Percentiles rank a stretch among this genome's conserved stretches.
phyloP scores from a whole-genome alignment of 176 grass and related monocot species.

The Oryza punctata region DNA sequence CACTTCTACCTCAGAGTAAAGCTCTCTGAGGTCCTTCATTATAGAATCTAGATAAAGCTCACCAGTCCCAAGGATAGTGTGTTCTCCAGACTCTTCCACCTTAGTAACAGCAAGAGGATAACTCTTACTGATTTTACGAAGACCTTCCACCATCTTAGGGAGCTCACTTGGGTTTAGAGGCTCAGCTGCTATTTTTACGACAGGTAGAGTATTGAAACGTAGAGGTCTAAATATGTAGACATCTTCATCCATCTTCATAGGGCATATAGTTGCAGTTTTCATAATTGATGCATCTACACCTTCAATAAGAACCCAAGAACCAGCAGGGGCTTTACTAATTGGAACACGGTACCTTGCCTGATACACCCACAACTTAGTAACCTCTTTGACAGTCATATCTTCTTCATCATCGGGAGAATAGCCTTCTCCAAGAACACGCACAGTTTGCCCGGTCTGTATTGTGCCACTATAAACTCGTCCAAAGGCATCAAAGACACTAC shows the following conservation, averaged over 20 bases:
- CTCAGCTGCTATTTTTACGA: slow-evolving; percentile 96
- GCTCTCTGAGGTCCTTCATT: slow-evolving; percentile 98
- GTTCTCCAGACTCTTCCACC: slow-evolving; percentile 97
- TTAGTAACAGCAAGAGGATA: slow-evolving; percentile 98
- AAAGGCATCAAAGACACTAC: slow-evolving; percentile 98
- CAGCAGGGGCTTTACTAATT: slow-evolving; percentile 88
- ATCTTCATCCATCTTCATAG: slow-evolving; percentile 84
- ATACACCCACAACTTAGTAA: slow-evolving; percentile 98
- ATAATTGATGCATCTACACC: slow-evolving; percentile 97
- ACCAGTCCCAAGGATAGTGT: slow-evolving; percentile 91
- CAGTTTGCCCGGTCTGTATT: slow-evolving; percentile 92
- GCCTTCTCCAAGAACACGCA: slow-evolving; percentile 89
- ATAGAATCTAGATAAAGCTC: slow-evolving; percentile 98
- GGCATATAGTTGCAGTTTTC: slow-evolving; percentile 99
- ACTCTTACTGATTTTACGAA: slow-evolving; percentile 99
- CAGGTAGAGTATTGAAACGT: slow-evolving; percentile 87
- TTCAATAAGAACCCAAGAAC: slow-evolving; percentile 99
- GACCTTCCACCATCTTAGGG: slow-evolving; percentile 97
- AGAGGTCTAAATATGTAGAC: slow-evolving; percentile 96
- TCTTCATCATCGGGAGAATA: slow-evolving; percentile 99
- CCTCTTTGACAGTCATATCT: slow-evolving; percentile 98
- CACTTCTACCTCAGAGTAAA: slow-evolving; percentile 99
- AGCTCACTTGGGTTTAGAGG: slow-evolving; percentile 97
- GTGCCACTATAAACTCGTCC: slow-evolving; percentile 92
- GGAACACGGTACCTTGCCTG: slow-evolving; percentile 93